Percentiles rank a stretch among this genome's conserved stretches.
These are phyloP conservation scores for Penicillium hordei DNA, from an alignment of 2,329 filamentous ascomycete genomes.

Conservation along the genomic window DNA sequence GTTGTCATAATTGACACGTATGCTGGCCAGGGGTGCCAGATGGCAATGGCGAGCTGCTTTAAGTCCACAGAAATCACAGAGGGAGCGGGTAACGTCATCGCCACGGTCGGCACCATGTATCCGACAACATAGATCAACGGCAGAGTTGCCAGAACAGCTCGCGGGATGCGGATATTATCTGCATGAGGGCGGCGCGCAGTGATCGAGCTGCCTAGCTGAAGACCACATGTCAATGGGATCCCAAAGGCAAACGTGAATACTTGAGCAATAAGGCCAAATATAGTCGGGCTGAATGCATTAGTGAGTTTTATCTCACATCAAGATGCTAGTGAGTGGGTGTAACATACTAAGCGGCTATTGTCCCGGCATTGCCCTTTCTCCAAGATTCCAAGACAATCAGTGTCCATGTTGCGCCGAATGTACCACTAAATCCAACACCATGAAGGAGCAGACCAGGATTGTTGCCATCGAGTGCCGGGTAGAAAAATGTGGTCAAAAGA, in stretches of 20 bases:
- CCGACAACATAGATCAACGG: constrained; percentile 46
- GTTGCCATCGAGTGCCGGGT: constrained; percentile 41
- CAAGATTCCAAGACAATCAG: constrained; percentile 48
- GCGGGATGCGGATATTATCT: constrained; percentile 36
- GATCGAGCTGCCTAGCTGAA: constrained; percentile 47
- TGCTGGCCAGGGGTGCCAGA: constrained; percentile 54
- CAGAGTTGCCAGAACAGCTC: constrained; percentile 35
- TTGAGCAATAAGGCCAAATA: constrained; percentile 46
- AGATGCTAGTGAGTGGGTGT: neutral
- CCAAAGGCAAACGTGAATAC: constrained; percentile 47
- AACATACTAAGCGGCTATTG: constrained; percentile 44
- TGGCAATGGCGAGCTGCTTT: constrained; percentile 50
- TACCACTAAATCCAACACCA: constrained; percentile 41
- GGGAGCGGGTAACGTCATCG: constrained; percentile 48
- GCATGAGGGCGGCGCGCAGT: constrained; percentile 38
- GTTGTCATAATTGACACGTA: constrained; percentile 46
- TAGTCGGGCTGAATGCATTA: constrained; percentile 28
- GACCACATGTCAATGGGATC: constrained; percentile 44
- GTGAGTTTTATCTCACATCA: constrained; percentile 14
- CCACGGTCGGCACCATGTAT: constrained; percentile 46
- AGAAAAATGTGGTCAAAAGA: constrained; percentile 41
- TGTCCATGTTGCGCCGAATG: constrained; percentile 45
- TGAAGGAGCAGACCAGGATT: constrained; percentile 38
- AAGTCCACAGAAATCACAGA: constrained; percentile 38
- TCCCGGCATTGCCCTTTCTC: constrained; percentile 46